phyloP scores from a whole-genome alignment of 495 filamentous ascomycete genomes.

The Xylaria grammica region DNA sequence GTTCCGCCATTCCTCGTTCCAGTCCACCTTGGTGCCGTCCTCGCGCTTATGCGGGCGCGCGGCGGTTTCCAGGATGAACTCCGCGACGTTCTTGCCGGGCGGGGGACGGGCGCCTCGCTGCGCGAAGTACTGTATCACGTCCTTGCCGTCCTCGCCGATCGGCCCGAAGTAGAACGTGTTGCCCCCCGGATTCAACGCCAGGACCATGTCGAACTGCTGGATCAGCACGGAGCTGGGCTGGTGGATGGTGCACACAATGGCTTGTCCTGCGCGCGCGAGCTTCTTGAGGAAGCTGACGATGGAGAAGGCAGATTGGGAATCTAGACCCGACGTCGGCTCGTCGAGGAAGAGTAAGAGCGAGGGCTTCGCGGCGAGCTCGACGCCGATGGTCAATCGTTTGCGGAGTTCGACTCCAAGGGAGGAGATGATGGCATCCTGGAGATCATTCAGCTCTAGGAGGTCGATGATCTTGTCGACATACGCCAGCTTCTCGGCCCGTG shows the following conservation, averaged over 20 bases:
- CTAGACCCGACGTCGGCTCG: conserved; percentile 82
- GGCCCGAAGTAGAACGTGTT: conserved; percentile 74
- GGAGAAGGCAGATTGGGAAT: conserved; percentile 81
- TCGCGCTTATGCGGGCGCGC: conserved; percentile 67
- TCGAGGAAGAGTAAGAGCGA: conserved; percentile 81
- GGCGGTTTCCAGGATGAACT: conserved; percentile 84
- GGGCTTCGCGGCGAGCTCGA: conserved; percentile 89
- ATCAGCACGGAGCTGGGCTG: conserved; percentile 67
- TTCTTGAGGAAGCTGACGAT: conserved; percentile 88
- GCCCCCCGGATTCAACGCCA: conserved; percentile 72
- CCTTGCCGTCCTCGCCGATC: conserved; percentile 54
- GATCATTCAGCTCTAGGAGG: conserved; percentile 79
- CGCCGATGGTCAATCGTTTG: conserved; percentile 83
- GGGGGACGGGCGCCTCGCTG: conserved; percentile 71
- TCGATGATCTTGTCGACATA: conserved; percentile 91
- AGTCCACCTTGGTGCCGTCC: conserved; percentile 79
- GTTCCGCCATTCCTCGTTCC: conserved; percentile 78
- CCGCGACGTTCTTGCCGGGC: conserved; percentile 76
- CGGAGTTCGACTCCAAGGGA: conserved; percentile 68
- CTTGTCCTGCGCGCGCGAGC: conserved; percentile 74
- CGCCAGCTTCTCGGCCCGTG: conserved; percentile 73
- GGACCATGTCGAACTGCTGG: conserved; percentile 70
- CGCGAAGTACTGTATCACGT: conserved; percentile 52
- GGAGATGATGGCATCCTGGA: conserved; percentile 82
- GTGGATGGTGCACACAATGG: conserved; percentile 83